phyloP scores from a whole-genome alignment of 805 yeast species.

The Ogataea haglerorum region DNA sequence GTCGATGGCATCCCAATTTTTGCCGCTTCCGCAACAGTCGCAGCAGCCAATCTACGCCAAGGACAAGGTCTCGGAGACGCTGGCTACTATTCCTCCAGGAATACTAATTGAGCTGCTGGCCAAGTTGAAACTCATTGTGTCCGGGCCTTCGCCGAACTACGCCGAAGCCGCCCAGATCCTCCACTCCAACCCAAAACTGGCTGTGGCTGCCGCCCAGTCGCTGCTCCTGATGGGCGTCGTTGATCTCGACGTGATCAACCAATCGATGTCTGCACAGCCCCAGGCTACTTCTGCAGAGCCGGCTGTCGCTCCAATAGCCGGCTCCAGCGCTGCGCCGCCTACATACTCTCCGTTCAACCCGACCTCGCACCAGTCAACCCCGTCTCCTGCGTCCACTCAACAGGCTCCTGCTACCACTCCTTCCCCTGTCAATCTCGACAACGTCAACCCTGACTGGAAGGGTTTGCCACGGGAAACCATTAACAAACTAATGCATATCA shows the following conservation, averaged over 20 bases:
- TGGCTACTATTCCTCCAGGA: conserved; percentile 66
- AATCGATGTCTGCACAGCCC: conserved; percentile 38
- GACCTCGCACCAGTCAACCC: conserved; percentile 19
- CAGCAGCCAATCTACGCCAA: conserved; percentile 37
- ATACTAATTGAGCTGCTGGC: conserved; percentile 67
- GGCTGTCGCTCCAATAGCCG: conserved; percentile 10
- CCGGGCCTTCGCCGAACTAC: conserved; percentile 48
- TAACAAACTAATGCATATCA: conserved; percentile 47
- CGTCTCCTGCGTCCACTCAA: conserved; percentile 19
- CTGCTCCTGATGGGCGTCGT: conserved; percentile 73
- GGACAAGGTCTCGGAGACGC: conserved; percentile 58
- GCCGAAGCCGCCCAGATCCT: conserved; percentile 51
- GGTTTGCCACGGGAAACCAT: conserved; percentile 47
- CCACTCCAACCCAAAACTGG: conserved; percentile 51
- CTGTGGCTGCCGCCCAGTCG: conserved; percentile 70
- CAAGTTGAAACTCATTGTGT: conserved; percentile 55
- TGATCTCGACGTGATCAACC: conserved; percentile 62
- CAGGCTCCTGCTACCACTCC: conserved; percentile 14
- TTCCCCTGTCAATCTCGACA: conserved; percentile 17
- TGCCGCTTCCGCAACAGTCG: conserved; percentile 46
- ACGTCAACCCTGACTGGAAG: conserved; percentile 42
- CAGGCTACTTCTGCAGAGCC: conserved; percentile 10
- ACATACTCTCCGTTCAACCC: conserved; percentile 21
- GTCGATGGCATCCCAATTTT: conserved; percentile 50
- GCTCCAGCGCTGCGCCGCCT: conserved; percentile 5